A percentile compares a stretch with the other conserved stretches of the same genome.
Evolutionary conservation across 164 flowering plant species (phyloP).

Genomic region (Stephania japonica): DNA sequence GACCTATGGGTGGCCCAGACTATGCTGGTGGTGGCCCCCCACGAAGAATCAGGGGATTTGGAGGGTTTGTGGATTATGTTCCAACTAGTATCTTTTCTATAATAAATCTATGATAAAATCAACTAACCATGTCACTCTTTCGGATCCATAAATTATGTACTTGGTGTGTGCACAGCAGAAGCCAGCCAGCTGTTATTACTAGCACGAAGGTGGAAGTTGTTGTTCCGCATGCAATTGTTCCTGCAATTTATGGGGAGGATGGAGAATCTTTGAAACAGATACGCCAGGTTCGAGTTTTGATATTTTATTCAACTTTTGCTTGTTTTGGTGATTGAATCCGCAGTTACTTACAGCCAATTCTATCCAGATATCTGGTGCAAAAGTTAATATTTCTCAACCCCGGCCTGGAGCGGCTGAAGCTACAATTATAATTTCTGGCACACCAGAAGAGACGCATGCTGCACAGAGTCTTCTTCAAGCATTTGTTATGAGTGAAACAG

Average conservation of each 20-base stretch:
- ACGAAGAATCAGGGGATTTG: slow-evolving; percentile 56
- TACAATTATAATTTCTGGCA: slow-evolving; percentile 73
- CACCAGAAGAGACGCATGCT: slow-evolving; percentile 94
- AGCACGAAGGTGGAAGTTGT: slow-evolving; percentile 87
- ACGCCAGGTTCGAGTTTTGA: slow-evolving; percentile 45
- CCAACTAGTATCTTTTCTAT: not conserved
- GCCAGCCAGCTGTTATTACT: slow-evolving; percentile 66
- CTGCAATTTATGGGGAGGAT: slow-evolving; percentile 78
- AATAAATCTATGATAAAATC: not conserved
- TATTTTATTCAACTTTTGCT: not conserved
- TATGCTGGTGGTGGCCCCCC: slow-evolving; percentile 51
- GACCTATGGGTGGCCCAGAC: slow-evolving; percentile 52
- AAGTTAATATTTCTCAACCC: slow-evolving; percentile 65
- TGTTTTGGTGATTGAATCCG: not conserved
- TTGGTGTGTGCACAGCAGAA: slow-evolving; percentile 40
- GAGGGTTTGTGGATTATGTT: slow-evolving; percentile 42
- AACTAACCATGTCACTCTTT: not conserved
- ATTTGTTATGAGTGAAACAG: slow-evolving; percentile 72
- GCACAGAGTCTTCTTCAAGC: slow-evolving; percentile 99
- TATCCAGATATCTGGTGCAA: slow-evolving; percentile 90
- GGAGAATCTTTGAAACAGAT: slow-evolving; percentile 77
- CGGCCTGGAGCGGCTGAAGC: slow-evolving; percentile 82
- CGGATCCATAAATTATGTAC: not conserved
- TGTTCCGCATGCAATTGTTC: slow-evolving; percentile 80
- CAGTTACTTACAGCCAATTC: not conserved